Conservation (phyloP, 176 grass and related monocot species). For the Aegilops bicornis region DNA sequence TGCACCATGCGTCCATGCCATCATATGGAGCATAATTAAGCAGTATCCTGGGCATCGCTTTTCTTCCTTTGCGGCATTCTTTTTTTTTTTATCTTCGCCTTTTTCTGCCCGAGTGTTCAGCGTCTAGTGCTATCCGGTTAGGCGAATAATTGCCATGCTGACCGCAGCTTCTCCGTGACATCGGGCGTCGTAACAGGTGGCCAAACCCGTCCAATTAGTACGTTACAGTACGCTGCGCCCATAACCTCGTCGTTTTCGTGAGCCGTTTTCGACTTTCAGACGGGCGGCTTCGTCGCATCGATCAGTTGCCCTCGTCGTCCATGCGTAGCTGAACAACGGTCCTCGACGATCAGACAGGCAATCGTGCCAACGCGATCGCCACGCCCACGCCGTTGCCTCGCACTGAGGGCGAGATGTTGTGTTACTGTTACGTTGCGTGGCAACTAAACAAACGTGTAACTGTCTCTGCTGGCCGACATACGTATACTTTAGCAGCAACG, state of each 20-base stretch:
- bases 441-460: not conserved
- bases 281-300: not conserved
- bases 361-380: not conserved
- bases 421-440: not conserved
- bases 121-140: not conserved
- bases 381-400: not conserved
- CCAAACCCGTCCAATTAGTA: constrained; percentile 40
- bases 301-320: not conserved
- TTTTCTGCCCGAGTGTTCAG: not conserved
- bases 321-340: not conserved
- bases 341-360: too few species aligned
- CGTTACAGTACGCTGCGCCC: not conserved
- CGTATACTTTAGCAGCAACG: not conserved
- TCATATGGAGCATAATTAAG: constrained; percentile 19
- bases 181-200: constrained; percentile 39
- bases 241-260: constrained; percentile 2
- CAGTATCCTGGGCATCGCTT: not conserved
- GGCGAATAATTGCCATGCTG: not conserved
- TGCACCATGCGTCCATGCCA: not conserved
- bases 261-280: not conserved
- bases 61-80: not conserved
- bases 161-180: not conserved
- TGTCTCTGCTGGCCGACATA: not conserved
- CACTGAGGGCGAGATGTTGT: not conserved
- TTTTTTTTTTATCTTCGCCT: not conserved